Conservation (phyloP, 2,329 filamentous ascomycete genomes). For the Triangularia verruculosa region DNA sequence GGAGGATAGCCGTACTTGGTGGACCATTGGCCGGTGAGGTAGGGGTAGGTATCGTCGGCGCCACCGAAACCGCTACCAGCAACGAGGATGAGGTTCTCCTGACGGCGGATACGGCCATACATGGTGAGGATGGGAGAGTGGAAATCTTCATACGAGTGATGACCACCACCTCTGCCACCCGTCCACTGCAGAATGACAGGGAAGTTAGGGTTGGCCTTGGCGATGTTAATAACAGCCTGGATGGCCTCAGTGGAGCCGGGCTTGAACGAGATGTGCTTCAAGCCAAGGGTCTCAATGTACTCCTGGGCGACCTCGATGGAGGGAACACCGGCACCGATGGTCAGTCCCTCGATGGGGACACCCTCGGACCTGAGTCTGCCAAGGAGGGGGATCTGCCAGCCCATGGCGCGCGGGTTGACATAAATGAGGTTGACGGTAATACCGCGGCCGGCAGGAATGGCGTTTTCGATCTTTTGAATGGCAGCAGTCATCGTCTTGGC, state of each 20-base stretch:
- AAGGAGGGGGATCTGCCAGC: conserved; percentile 86
- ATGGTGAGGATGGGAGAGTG: conserved; percentile 87
- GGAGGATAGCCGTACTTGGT: conserved; percentile 79
- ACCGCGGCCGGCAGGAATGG: conserved; percentile 79
- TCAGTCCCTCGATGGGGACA: conserved; percentile 86
- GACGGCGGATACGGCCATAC: conserved; percentile 83
- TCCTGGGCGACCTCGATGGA: conserved; percentile 91
- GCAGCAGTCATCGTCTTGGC: conserved; percentile 79
- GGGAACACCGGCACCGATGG: conserved; percentile 89
- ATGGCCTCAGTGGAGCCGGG: conserved; percentile 86
- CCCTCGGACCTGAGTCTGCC: conserved; percentile 78
- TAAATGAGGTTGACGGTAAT: conserved; percentile 91
- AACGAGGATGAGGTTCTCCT: conserved; percentile 82
- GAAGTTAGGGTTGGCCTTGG: conserved; percentile 89
- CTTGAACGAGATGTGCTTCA: conserved; percentile 95
- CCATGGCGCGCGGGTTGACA: conserved; percentile 84
- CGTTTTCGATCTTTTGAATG: conserved; percentile 77
- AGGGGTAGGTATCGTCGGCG: conserved; percentile 86
- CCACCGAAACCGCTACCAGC: conserved; percentile 91
- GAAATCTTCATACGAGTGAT: conserved; percentile 95
- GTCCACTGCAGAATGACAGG: conserved; percentile 95
- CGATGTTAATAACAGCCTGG: conserved; percentile 86
- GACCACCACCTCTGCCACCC: conserved; percentile 86
- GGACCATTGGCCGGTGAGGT: conserved; percentile 88
- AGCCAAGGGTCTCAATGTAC: conserved; percentile 86